These are phyloP conservation scores for Lophiotrema nucula DNA, from an alignment of 495 filamentous ascomycete species.

Conservation along the genomic window DNA sequence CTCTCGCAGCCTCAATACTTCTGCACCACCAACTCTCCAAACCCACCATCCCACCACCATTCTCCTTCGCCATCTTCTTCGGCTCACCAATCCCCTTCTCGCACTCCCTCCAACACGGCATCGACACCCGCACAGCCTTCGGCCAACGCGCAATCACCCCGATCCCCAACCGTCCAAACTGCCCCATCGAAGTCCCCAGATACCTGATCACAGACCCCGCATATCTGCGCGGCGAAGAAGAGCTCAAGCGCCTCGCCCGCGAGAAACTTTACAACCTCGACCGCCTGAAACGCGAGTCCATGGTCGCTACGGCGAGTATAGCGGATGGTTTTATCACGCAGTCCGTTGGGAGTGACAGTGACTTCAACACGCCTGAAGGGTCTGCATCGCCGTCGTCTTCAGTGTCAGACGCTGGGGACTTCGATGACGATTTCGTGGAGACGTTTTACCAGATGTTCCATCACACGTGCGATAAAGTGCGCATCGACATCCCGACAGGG, in stretches of 20 bases:
- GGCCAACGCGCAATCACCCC: background rate
- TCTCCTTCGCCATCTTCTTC: background rate
- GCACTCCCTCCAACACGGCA: background rate
- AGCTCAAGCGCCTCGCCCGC: background rate
- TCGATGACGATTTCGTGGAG: too few species aligned
- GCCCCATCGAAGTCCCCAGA: background rate
- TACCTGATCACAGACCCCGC: background rate
- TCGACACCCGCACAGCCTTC: background rate
- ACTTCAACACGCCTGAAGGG: too few species aligned
- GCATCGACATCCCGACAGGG: background rate
- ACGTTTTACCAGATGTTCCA: slow-evolving; percentile 1
- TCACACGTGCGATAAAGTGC: background rate
- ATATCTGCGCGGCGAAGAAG: background rate
- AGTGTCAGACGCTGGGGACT: too few species aligned
- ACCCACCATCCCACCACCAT: background rate
- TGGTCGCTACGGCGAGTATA: too few species aligned
- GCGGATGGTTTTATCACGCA: too few species aligned
- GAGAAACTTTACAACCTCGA: too few species aligned
- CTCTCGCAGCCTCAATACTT: background rate
- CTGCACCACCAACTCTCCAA: background rate
- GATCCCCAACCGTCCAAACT: background rate
- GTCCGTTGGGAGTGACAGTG: too few species aligned
- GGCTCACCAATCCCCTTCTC: background rate
- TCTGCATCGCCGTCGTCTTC: too few species aligned
- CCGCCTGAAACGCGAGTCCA: too few species aligned